Evolutionary conservation across 345 rosid genomes (phyloP), one percentile per base, ranked within the genome.

Genomic region (Salix exigua): DNA sequence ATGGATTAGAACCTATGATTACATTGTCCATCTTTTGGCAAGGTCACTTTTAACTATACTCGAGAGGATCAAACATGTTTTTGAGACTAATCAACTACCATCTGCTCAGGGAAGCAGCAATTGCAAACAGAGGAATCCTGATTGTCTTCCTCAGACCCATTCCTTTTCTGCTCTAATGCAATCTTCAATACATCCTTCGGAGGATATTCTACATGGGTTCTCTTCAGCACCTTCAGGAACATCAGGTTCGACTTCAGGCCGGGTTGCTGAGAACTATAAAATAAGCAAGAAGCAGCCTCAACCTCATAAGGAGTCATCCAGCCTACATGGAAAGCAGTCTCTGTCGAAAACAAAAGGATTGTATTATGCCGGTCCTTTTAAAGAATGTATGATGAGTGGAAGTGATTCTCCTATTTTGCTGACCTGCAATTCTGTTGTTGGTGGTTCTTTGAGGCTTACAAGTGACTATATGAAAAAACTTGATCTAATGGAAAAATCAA

Each of bases 1-100:
- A 0, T 88, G 91, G 91, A 71, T 66, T 83, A 76, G 86, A 86
- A 88, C 87, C 58, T 86, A 87, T 68, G 95, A 91, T 79, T 87
- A 89, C 44, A 46, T 68, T 60, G 90, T 87, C 51, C 84, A 89
- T 61, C 88, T 89, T 75, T 69, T 91, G 55, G 81, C 88, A 46
- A 85, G 88, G 76, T 88, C 95, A 8, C 88, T 89, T 80, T 78
- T 88, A 58, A 84, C 95, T 4, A 38, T 89, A 78, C 78, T 89
- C 31, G 88, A 84, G 81, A 87, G 90, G 82, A 81, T 87, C 64
- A 87, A 83, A 74, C 55, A 68, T 48, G 84, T 78, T 25, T 89
- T 85, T 51, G 79, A 67, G 51, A 50, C 55, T 66, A 64, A 68
- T 64, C 81, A 80, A 55, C 68, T 68, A 60, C 23, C 80, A 35